Percentiles rank a stretch among this genome's conserved stretches.
phyloP scores from a whole-genome alignment of 257 asterid genomes.

The Solanum megistacrolobum region DNA sequence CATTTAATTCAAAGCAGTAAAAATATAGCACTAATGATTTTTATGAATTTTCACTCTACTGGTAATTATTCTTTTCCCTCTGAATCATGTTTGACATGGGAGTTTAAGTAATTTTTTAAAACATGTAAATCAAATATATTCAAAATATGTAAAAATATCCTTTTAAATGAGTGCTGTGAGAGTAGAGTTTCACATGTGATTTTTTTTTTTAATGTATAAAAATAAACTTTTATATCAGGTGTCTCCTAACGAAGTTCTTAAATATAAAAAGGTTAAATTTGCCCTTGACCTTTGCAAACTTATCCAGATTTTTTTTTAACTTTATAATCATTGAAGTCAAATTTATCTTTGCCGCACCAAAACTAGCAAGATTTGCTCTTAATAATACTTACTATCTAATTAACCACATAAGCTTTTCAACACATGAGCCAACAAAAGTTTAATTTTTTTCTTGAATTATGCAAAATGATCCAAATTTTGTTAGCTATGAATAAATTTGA shows the following conservation, averaged over 20 bases:
- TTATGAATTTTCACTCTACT: neutral
- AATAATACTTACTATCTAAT: neutral
- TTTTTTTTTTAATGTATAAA: neutral
- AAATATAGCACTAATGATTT: neutral
- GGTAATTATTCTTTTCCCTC: neutral
- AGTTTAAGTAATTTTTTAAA: neutral
- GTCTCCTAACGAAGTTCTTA: neutral
- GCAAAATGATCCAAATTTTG: neutral
- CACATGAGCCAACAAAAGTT: neutral
- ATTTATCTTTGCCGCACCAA: neutral
- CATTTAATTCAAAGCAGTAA: neutral
- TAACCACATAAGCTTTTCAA: neutral
- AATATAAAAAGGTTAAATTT: neutral
- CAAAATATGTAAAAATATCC: neutral
- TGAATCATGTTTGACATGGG: neutral
- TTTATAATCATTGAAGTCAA: neutral
- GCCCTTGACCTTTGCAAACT: neutral
- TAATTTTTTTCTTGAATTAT: neutral
- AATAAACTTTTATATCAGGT: neutral
- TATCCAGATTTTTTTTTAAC: neutral
- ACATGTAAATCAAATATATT: neutral
- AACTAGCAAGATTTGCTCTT: neutral
- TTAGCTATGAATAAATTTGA: neutral
- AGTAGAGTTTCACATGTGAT: neutral
- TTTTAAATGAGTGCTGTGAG: neutral